Conservation (phyloP, 2,329 filamentous ascomycete genomes). For the Harringtonia lauricola region DNA sequence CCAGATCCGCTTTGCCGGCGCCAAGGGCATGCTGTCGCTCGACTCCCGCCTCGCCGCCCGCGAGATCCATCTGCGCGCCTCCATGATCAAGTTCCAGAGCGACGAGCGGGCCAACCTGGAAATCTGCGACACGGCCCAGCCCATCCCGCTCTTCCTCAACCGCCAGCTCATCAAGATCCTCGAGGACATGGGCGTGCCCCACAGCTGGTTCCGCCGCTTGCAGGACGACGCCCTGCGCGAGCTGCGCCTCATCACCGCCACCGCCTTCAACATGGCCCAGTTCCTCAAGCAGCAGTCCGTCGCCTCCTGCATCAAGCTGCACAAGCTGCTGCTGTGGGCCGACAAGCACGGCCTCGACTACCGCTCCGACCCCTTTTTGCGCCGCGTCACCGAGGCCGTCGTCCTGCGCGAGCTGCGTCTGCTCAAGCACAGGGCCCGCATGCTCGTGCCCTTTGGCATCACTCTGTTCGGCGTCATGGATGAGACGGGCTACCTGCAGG, state of each 20-base stretch:
- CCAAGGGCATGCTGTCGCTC: slow-evolving; percentile 69
- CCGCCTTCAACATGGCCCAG: slow-evolving; percentile 47
- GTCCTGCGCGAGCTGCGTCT: slow-evolving; percentile 60
- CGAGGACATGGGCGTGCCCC: slow-evolving; percentile 59
- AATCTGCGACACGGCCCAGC: slow-evolving; percentile 59
- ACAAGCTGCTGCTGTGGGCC: slow-evolving; percentile 50
- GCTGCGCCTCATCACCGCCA: slow-evolving; percentile 47
- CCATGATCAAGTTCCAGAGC: slow-evolving; percentile 71
- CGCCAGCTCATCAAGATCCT: slow-evolving; percentile 77
- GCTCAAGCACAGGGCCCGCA: slow-evolving; percentile 69
- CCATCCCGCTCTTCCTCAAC: slow-evolving; percentile 62
- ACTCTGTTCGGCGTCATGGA: slow-evolving; percentile 79
- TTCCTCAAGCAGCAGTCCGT: slow-evolving; percentile 55
- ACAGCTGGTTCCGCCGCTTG: slow-evolving; percentile 48
- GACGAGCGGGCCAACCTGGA: slow-evolving; percentile 45
- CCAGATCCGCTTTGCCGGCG: slow-evolving; percentile 64
- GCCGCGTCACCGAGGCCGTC: slow-evolving; percentile 57
- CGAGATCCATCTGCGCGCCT: slow-evolving; percentile 51
- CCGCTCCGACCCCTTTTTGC: slow-evolving; percentile 56
- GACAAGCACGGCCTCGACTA: slow-evolving; percentile 51
- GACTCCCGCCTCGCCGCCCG: slow-evolving; percentile 49
- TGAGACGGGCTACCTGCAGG: slow-evolving; percentile 57
- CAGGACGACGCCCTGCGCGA: slow-evolving; percentile 52
- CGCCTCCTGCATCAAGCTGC: slow-evolving; percentile 48
- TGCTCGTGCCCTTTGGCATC: slow-evolving; percentile 58